Evolutionary conservation across 768 basidiomycete genomes (phyloP).

Genomic region (Dioszegia aurantiaca): DNA sequence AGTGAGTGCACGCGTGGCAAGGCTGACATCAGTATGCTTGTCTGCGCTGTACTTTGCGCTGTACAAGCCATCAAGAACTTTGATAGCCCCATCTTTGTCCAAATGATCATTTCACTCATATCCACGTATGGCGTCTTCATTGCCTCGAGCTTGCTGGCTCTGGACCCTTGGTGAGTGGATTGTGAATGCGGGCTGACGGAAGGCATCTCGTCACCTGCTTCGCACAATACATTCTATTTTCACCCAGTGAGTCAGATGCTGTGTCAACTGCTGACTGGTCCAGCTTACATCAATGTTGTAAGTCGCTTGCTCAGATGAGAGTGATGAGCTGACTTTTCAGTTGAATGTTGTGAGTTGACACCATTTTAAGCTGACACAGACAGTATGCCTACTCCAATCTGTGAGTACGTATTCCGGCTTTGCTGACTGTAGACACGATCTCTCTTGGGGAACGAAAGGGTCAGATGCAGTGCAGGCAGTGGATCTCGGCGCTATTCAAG

Average conservation of each 20-base stretch:
- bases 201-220: slow-evolving; percentile 86
- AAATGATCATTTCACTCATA: slow-evolving; percentile 79
- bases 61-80: slow-evolving; percentile 68
- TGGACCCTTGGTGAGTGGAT: slow-evolving; percentile 74
- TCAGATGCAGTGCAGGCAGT: slow-evolving; percentile 64
- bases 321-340: slow-evolving; percentile 54
- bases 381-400: slow-evolving; percentile 51
- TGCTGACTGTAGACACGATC: slow-evolving; percentile 19
- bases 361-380: not conserved
- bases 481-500: slow-evolving; percentile 73
- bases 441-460: slow-evolving; percentile 86
- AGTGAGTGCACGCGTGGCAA: slow-evolving; percentile 49
- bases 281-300: slow-evolving; percentile 46
- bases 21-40: slow-evolving; percentile 58
- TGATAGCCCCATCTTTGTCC: slow-evolving; percentile 61
- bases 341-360: slow-evolving; percentile 35
- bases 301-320: slow-evolving; percentile 70
- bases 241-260: slow-evolving; percentile 56
- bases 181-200: not conserved
- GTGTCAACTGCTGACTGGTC: not conserved
- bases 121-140: slow-evolving; percentile 82
- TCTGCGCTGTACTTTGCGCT: slow-evolving; percentile 76
- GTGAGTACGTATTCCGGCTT: slow-evolving; percentile 17
- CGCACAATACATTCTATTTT: slow-evolving; percentile 78
- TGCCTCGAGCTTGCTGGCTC: slow-evolving; percentile 71